These are phyloP conservation scores for Aspergillus tamarii DNA, from an alignment of 2,329 filamentous ascomycete species.

Conservation along the genomic window DNA sequence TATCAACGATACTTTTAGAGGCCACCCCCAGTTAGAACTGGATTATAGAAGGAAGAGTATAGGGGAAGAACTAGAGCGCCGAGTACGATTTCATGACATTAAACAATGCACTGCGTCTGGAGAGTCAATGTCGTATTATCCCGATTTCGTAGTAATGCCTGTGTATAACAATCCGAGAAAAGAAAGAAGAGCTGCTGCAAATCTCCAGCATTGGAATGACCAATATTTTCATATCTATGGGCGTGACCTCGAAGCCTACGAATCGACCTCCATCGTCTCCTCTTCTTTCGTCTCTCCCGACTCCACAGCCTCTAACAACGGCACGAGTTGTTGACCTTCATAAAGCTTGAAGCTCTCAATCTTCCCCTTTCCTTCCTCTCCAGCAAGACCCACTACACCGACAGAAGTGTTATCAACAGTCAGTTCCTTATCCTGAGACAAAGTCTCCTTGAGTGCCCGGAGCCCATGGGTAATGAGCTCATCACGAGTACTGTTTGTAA, in stretches of 20 bases:
- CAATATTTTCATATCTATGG: conserved; percentile 26
- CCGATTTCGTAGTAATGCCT: conserved; percentile 12
- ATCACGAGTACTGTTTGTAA: conserved; percentile 75
- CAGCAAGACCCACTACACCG: conserved; percentile 73
- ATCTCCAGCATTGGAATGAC: conserved; percentile 9
- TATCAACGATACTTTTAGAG: conserved; percentile 66
- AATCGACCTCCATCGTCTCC: conserved; percentile 62
- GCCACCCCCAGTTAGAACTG: not conserved
- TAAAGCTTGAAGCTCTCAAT: conserved; percentile 86
- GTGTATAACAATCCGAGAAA: conserved; percentile 14
- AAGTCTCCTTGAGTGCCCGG: conserved; percentile 87
- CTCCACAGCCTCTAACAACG: conserved; percentile 76
- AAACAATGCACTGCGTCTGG: not conserved
- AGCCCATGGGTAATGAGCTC: conserved; percentile 90
- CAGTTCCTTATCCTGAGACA: conserved; percentile 96
- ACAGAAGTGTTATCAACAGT: conserved; percentile 97
- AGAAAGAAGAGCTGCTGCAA: not conserved
- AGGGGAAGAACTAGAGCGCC: not conserved
- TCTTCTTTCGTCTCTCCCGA: conserved; percentile 44
- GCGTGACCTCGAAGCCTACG: conserved; percentile 38
- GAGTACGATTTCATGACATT: not conserved
- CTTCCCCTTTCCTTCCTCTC: conserved; percentile 55
- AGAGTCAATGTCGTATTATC: conserved; percentile 11
- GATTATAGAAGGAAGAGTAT: not conserved
- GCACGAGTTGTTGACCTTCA: conserved; percentile 83